A percentile compares a stretch with the other conserved stretches of the same genome.
Evolutionary conservation across 176 grass and related monocot species (phyloP).

Genomic region (Carex parvula): DNA sequence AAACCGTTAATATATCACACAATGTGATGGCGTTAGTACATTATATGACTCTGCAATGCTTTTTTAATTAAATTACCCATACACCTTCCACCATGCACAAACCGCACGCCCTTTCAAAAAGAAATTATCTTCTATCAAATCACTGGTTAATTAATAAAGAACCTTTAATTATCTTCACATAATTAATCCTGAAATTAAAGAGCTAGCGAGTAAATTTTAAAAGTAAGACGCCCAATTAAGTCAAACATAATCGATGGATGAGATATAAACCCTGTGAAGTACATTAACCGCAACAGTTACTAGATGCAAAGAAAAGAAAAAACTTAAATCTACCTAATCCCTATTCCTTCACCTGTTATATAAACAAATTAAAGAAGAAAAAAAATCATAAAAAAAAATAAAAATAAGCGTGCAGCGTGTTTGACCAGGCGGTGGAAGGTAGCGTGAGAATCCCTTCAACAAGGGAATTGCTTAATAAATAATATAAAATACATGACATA

Average conservation of each 20-base stretch:
- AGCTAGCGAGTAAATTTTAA: neutral
- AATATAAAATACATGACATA: neutral
- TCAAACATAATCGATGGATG: neutral
- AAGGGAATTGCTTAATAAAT: neutral
- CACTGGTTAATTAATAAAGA: neutral
- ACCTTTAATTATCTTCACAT: neutral
- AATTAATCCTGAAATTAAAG: neutral
- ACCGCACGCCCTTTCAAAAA: too few relatives aligned
- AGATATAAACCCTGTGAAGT: neutral
- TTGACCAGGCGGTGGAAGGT: slow-evolving; percentile 53
- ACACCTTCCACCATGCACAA: too few relatives aligned
- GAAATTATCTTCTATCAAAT: neutral
- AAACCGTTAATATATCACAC: too few relatives aligned
- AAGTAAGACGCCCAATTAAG: neutral
- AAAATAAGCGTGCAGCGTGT: slow-evolving; percentile 16
- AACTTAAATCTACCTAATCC: neutral
- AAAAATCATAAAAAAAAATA: neutral
- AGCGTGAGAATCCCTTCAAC: slow-evolving; percentile 69
- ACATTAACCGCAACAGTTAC: neutral
- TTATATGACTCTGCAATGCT: too few relatives aligned
- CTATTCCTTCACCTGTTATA: neutral
- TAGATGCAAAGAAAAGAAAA: neutral
- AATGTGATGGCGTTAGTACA: too few relatives aligned
- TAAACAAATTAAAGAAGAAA: neutral
- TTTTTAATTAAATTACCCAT: too few relatives aligned